Evolutionary conservation across 2,329 filamentous ascomycete genomes (phyloP), one percentile per base, ranked within the genome.

Genomic region (Fusarium incarnatum): DNA sequence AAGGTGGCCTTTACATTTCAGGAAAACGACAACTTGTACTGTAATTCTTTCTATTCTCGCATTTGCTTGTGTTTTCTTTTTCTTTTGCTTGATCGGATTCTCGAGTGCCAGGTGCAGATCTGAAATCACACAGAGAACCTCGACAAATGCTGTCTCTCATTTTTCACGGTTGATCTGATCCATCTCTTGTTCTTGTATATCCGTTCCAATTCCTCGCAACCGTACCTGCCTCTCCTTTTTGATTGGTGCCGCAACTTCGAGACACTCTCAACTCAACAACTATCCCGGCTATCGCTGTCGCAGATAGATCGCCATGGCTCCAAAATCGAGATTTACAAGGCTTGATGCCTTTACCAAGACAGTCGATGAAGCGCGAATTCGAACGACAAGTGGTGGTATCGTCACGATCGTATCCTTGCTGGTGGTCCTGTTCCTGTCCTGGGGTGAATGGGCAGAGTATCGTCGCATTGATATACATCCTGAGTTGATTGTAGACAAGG

Each of bases 281-380:
- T 58, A 27, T 28, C 15, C 60, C 60, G 48, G 28, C 45, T 65
- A 48, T 41, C 23, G 11, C 50, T 58, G 41, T 65, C 59, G 47
- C 63, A 50, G 42, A 45, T 59, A 58, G 25, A 45, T 56, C 66
- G 77, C 71, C 52, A 98, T 98, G 96, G 86, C 94, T 72, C 84
- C 91, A 77, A 97, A 97, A 85, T 97, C 94, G 75, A 91, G 96
- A 81, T 98, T 99, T 80, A 97, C 93, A 64, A 91, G 92, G 88
- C 93, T 99, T 71, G 96, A 99, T 82, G 96, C 96, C 86, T 99
- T 99, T 81, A 97, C 95, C 54, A 99, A 99, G 84, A 99, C 96
- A 15, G 96, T 99, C 75, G 96, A 99, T 81, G 96, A 99, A 89
- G 96, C 97, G 73, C 90, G 96, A 76, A 90, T 99, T 79, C 92